Conservation (phyloP, 768 basidiomycete species). For the Suillus subaureus region DNA sequence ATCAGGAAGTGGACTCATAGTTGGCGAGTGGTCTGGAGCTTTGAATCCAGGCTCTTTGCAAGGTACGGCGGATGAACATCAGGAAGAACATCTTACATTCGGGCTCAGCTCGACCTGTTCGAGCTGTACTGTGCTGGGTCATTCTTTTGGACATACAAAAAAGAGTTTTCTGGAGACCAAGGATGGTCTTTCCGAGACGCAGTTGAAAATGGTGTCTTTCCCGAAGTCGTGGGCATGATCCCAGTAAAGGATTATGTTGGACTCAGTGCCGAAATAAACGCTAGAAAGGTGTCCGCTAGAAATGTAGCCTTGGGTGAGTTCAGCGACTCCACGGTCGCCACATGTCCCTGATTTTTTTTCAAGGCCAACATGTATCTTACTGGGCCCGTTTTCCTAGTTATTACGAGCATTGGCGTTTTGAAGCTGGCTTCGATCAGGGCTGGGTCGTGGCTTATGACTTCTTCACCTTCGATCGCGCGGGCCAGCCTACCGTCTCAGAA, state of each 20-base stretch:
- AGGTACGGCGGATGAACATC: constrained; percentile 44
- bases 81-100: constrained; percentile 51
- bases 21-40: constrained; percentile 82
- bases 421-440: constrained; percentile 62
- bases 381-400: constrained; percentile 53
- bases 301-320: constrained; percentile 37
- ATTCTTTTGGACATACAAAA: constrained; percentile 89
- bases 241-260: constrained; percentile 23
- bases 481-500: constrained; percentile 43
- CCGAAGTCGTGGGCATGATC: constrained; percentile 48
- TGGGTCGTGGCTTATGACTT: constrained; percentile 75
- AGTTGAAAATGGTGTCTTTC: constrained; percentile 62
- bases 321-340: constrained; percentile 11
- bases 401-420: constrained; percentile 71
- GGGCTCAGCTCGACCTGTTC: constrained; percentile 67
- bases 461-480: constrained; percentile 34
- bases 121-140: constrained; percentile 68
- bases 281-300: constrained; percentile 32
- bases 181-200: constrained; percentile 80
- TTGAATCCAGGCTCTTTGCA: constrained; percentile 66
- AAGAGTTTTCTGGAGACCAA: constrained; percentile 61
- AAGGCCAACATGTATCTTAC: constrained; percentile 42
- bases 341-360: constrained; percentile 18
- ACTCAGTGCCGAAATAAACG: constrained; percentile 22
- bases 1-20: constrained; percentile 56